These are phyloP conservation scores for Backusella tuberculispora DNA, from an alignment of 192 early-diverging fungal genomes.

Conservation along the genomic window DNA sequence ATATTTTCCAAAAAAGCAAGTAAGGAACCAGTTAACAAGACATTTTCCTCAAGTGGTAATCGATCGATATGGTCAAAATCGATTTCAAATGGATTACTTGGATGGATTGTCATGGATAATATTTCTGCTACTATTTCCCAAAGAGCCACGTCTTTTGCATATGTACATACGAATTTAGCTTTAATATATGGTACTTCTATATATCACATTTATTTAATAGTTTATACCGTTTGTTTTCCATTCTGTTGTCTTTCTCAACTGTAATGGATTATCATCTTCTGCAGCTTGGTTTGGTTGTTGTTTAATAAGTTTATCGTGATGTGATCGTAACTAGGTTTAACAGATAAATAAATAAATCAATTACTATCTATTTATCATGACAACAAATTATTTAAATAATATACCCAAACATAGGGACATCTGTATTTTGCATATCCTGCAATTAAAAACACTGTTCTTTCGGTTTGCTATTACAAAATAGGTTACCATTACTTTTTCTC, in stretches of 20 bases:
- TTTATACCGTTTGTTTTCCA: slow-evolving; percentile 9
- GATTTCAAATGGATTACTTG: not conserved
- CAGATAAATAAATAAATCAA: not conserved
- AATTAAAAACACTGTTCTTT: slow-evolving; percentile 17
- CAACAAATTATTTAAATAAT: not conserved
- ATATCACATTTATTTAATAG: not conserved
- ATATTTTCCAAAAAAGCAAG: slow-evolving; percentile 8
- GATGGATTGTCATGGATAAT: slow-evolving; percentile 8
- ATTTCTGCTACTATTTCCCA: slow-evolving; percentile 24
- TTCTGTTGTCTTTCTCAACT: slow-evolving; percentile 9
- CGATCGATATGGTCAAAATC: slow-evolving; percentile 13
- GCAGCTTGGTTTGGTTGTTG: slow-evolving; percentile 8
- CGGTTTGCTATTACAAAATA: not conserved
- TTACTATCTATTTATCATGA: not conserved
- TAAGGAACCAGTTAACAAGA: slow-evolving; percentile 2
- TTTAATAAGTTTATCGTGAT: slow-evolving; percentile 10
- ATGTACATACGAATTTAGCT: not conserved
- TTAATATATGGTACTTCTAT: not conserved
- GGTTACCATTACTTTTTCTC: too few species aligned
- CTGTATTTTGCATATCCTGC: slow-evolving; percentile 22
- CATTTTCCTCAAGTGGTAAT: slow-evolving; percentile 7
- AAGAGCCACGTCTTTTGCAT: slow-evolving; percentile 4
- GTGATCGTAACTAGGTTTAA: not conserved
- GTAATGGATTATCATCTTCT: slow-evolving; percentile 14
- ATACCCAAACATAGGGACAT: slow-evolving; percentile 25